phyloP scores from a whole-genome alignment of 495 filamentous ascomycete species.

The Daldinia bambusicola region DNA sequence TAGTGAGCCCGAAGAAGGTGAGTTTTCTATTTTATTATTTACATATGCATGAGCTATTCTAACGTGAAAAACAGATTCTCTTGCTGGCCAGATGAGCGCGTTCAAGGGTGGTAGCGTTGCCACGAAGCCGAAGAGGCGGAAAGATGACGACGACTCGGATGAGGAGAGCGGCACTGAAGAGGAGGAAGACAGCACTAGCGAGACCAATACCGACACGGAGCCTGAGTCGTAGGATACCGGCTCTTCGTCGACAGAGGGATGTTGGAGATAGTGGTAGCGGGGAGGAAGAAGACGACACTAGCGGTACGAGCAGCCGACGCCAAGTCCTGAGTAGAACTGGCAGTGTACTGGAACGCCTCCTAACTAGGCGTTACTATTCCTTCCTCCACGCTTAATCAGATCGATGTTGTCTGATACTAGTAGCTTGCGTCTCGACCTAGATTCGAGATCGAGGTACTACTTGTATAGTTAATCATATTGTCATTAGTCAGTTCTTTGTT shows the following conservation, averaged over 20 bases:
- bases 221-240: constrained; percentile 57
- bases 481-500: not conserved
- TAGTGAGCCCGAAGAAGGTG: constrained; percentile 97
- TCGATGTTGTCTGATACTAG: not conserved
- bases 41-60: constrained; percentile 40
- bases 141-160: constrained; percentile 66
- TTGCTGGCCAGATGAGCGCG: constrained; percentile 94
- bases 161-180: constrained; percentile 91
- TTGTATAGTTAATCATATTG: constrained; percentile 22
- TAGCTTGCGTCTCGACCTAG: not conserved
- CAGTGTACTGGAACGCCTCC: not conserved
- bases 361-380: constrained; percentile 1
- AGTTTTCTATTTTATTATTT: constrained; percentile 47
- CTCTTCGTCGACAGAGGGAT: too few relatives aligned
- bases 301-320: not conserved
- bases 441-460: not conserved
- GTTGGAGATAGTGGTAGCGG: not conserved
- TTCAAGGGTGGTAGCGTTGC: constrained; percentile 75
- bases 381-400: not conserved
- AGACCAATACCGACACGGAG: constrained; percentile 84
- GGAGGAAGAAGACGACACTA: not conserved
- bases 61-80: constrained; percentile 71
- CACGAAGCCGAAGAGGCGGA: constrained; percentile 63
- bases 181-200: constrained; percentile 78
- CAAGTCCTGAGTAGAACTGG: not conserved